Evolutionary conservation across 2,329 filamentous ascomycete genomes (phyloP), one percentile per base, ranked within the genome.

Genomic region (Claviceps pazoutovae): DNA sequence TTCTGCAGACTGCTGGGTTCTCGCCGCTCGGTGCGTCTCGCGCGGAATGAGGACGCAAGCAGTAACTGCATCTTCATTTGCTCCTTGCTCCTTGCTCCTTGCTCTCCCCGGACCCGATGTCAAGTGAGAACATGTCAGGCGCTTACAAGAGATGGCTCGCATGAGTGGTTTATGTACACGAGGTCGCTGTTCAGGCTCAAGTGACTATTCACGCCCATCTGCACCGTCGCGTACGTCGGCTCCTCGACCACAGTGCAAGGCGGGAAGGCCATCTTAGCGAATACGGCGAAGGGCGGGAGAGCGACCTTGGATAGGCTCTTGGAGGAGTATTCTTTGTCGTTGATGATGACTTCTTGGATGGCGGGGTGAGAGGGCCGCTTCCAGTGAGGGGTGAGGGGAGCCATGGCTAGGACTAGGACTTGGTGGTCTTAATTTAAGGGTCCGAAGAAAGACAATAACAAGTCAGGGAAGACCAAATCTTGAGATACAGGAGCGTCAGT

Each of bases 141-240:
- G 75, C 76, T 70, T 55, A 82, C 79, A 54, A 84, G 71, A 61
- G 77, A 79, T 23, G 81, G 81, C 59, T 81, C 78, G 65, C 81
- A 84, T 4, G 77, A 81, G 66, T 84, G 81, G 64, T 84, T 84
- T 57, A 83, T 79, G 66, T 83, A 84, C 46, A 84, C 64, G 61
- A 84, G 62, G 60, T 84, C 80, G 59, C 76, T 82, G 68, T 84
- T 84, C 44, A 84, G 68, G 59, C 78, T 74, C 58, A 84, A 65
- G 62, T 84, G 81, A 52, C 67, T 68, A 57, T 76, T 64, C 51
- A 67, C 67, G 54, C 72, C 76, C 55, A 74, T 75, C 66, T 84
- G 81, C 26, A 84, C 79, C 2, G 80, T 83, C 34, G 80, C 78
- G 59, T 84, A 84, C 11, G 78, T 82, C 2, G 79, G 71, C 55